Evolutionary conservation across 2,329 filamentous ascomycete genomes (phyloP).

Genomic region (Fusarium verticillioides): DNA sequence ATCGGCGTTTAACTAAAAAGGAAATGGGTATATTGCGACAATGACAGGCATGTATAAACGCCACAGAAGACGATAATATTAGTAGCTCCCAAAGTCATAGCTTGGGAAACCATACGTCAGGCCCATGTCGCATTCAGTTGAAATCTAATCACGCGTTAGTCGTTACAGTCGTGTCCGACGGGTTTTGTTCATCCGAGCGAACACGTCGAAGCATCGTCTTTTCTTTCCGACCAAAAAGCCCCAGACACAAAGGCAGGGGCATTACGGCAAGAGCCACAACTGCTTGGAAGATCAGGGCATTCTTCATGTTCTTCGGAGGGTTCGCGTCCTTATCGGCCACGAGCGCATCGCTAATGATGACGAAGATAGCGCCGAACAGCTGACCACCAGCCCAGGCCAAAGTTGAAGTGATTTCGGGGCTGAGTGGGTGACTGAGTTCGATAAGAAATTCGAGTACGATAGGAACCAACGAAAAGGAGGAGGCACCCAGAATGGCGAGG

Average conservation of each 20-base stretch:
- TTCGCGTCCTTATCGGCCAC: conserved; percentile 61
- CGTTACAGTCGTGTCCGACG: conserved; percentile 32
- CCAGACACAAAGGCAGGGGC: conserved; percentile 75
- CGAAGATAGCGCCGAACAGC: conserved; percentile 84
- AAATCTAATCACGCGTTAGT: conserved; percentile 25
- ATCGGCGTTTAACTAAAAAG: conserved; percentile 13
- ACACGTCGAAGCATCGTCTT: conserved; percentile 63
- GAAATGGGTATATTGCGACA: conserved; percentile 41
- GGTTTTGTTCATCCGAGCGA: conserved; percentile 53
- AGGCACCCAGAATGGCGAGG: conserved; percentile 79
- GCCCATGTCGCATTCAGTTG: neutral
- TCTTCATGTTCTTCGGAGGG: conserved; percentile 78
- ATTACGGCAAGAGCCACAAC: conserved; percentile 73
- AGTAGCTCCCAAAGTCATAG: neutral
- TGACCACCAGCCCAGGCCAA: conserved; percentile 90
- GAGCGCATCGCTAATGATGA: conserved; percentile 83
- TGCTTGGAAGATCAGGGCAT: conserved; percentile 81
- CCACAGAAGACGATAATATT: conserved; percentile 17
- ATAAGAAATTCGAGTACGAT: conserved; percentile 87
- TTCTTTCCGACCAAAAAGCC: conserved; percentile 72
- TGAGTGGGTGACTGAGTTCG: conserved; percentile 87
- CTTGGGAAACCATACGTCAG: neutral
- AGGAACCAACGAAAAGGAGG: conserved; percentile 83
- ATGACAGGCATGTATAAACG: conserved; percentile 24
- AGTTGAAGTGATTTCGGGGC: conserved; percentile 85